Percentiles rank a stretch among this genome's conserved stretches.
Evolutionary conservation across 495 filamentous ascomycete species (phyloP).

Genomic region (Collariella sp.): DNA sequence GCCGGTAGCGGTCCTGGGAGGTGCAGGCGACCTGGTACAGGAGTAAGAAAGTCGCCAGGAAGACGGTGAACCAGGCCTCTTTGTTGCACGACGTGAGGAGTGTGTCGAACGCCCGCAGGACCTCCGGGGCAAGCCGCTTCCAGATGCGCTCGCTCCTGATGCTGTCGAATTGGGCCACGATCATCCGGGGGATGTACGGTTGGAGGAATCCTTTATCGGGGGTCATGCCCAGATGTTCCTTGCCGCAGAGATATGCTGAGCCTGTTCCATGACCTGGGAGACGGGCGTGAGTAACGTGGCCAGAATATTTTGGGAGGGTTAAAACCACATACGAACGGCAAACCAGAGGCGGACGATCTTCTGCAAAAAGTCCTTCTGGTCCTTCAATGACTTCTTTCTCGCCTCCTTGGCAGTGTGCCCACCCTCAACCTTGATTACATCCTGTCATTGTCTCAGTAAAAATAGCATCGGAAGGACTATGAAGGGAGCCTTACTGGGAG

Average conservation of each 20-base stretch:
- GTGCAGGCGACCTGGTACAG: conserved; percentile 16
- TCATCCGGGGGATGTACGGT: conserved; percentile 36
- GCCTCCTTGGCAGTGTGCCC: neutral
- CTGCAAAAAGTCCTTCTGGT: conserved; percentile 21
- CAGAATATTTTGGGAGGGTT: neutral
- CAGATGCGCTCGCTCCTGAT: conserved; percentile 27
- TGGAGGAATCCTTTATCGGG: conserved; percentile 12
- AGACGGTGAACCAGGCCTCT: conserved; percentile 33
- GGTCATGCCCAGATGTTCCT: conserved; percentile 28
- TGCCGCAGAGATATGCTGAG: conserved; percentile 29
- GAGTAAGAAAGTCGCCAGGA: conserved; percentile 33
- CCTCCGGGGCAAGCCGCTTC: conserved; percentile 9
- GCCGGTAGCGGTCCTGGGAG: conserved; percentile 18
- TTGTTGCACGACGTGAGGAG: conserved; percentile 25
- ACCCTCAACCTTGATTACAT: neutral
- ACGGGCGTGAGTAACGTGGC: neutral
- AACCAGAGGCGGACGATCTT: conserved; percentile 35
- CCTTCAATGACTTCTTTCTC: neutral
- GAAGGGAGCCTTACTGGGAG: conserved; percentile 11
- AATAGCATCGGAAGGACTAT: neutral
- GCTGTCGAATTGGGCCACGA: conserved; percentile 42
- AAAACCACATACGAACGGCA: conserved; percentile 30
- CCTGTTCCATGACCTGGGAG: conserved; percentile 23
- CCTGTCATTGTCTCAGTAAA: neutral
- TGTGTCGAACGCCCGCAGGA: conserved; percentile 29